A percentile compares a stretch with the other conserved stretches of the same genome.
Conservation (phyloP, 2,329 filamentous ascomycete genomes). For the Talaromyces rugulosus region DNA sequence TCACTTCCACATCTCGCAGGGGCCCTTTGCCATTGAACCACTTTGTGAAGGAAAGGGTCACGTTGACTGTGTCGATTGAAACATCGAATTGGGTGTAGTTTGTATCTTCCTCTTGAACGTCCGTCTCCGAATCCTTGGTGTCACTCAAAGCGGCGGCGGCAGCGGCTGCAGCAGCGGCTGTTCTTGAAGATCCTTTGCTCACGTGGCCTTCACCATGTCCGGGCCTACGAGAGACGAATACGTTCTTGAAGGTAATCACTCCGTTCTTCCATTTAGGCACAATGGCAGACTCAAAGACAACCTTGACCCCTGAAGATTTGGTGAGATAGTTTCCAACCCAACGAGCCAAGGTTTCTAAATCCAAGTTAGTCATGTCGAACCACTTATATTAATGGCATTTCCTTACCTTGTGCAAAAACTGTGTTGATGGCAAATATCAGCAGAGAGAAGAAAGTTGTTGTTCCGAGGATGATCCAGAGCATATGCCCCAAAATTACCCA, state of each 20-base stretch:
- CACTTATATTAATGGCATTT: background rate
- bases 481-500: constrained; percentile 94
- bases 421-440: constrained; percentile 91
- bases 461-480: constrained; percentile 92
- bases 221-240: constrained; percentile 88
- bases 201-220: constrained; percentile 78
- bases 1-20: constrained; percentile 86
- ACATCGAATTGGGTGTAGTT: constrained; percentile 98
- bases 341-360: constrained; percentile 76
- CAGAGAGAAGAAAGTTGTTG: constrained; percentile 93
- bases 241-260: constrained; percentile 93
- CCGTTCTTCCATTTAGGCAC: constrained; percentile 94
- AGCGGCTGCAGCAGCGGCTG: constrained; percentile 79
- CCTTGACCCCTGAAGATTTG: constrained; percentile 83
- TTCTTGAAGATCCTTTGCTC: constrained; percentile 82
- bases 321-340: constrained; percentile 96
- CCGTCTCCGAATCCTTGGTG: constrained; percentile 40
- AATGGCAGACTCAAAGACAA: constrained; percentile 96
- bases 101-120: constrained; percentile 65
- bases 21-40: constrained; percentile 98
- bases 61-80: constrained; percentile 90
- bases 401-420: constrained; percentile 82
- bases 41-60: constrained; percentile 94
- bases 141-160: constrained; percentile 60
- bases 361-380: background rate